Conservation (phyloP, 2,329 filamentous ascomycete genomes). For the Fusarium multiceps region DNA sequence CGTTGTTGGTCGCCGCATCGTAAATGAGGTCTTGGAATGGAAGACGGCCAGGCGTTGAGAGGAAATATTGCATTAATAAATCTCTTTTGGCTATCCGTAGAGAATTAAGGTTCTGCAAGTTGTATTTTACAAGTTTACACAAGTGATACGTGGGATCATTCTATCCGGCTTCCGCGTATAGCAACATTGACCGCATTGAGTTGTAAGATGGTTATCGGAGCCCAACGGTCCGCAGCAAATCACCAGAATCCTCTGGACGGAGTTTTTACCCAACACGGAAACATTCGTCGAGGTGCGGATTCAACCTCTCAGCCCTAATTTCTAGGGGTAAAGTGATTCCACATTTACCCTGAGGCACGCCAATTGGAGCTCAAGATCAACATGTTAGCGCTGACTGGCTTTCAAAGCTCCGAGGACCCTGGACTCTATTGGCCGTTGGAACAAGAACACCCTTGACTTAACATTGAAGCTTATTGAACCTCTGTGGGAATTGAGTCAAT, state of each 20-base stretch:
- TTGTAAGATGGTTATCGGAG: neutral
- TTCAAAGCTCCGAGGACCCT: neutral
- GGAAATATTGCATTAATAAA: neutral
- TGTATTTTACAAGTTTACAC: neutral
- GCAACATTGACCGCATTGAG: neutral
- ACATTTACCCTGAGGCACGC: neutral
- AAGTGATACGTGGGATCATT: neutral
- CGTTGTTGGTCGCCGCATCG: neutral
- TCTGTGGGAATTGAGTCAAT: neutral
- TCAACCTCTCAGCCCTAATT: slow-evolving; percentile 3
- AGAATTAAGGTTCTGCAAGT: neutral
- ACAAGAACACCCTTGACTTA: neutral
- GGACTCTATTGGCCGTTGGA: neutral
- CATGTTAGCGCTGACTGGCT: slow-evolving; percentile 6
- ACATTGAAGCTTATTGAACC: neutral
- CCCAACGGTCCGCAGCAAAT: slow-evolving; percentile 1
- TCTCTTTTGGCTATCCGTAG: no score
- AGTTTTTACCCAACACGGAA: neutral
- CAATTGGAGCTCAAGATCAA: neutral
- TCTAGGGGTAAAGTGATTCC: slow-evolving; percentile 7
- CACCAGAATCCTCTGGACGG: neutral
- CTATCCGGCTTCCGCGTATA: neutral
- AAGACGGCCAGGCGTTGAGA: neutral
- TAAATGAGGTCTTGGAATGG: neutral
- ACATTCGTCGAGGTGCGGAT: neutral